phyloP scores from a whole-genome alignment of 2,329 filamentous ascomycete species.

The Penicillium occitanis region DNA sequence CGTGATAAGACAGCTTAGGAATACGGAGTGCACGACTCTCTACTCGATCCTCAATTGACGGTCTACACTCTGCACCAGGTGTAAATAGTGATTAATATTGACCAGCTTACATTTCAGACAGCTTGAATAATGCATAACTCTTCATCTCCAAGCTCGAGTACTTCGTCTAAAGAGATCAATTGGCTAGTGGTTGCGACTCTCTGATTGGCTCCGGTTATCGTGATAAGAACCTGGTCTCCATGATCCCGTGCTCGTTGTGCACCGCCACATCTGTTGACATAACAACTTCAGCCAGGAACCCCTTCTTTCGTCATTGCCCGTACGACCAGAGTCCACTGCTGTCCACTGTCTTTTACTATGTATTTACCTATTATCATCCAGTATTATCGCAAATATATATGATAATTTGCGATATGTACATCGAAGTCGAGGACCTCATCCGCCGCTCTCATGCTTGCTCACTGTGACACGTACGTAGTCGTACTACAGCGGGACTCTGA shows the following conservation, averaged over 20 bases:
- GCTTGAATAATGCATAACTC: not conserved
- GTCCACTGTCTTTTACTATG: not conserved
- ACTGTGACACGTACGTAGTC: slow-evolving; percentile 15
- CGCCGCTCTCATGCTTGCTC: not conserved
- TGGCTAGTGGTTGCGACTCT: not conserved
- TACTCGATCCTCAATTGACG: not conserved
- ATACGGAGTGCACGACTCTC: not conserved
- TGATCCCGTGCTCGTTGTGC: slow-evolving; percentile 9
- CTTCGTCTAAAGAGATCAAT: not conserved
- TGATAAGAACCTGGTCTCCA: slow-evolving; percentile 13
- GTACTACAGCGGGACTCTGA: slow-evolving; percentile 16
- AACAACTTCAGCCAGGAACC: not conserved
- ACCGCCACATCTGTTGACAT: slow-evolving; percentile 13
- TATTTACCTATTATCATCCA: not conserved
- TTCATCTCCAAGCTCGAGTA: not conserved
- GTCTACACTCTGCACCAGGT: not conserved
- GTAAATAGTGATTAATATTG: not conserved
- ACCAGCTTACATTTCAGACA: not conserved
- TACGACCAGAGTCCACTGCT: not conserved
- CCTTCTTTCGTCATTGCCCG: slow-evolving; percentile 10
- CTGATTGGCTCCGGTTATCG: slow-evolving; percentile 16
- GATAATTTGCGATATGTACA: not conserved
- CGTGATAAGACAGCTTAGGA: slow-evolving; percentile 5
- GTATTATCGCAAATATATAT: not conserved
- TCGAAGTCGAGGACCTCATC: not conserved